Percentiles rank a stretch among this genome's conserved stretches.
These are phyloP conservation scores for Annona squamosa DNA, from an alignment of 164 flowering plant genomes.

Conservation along the genomic window DNA sequence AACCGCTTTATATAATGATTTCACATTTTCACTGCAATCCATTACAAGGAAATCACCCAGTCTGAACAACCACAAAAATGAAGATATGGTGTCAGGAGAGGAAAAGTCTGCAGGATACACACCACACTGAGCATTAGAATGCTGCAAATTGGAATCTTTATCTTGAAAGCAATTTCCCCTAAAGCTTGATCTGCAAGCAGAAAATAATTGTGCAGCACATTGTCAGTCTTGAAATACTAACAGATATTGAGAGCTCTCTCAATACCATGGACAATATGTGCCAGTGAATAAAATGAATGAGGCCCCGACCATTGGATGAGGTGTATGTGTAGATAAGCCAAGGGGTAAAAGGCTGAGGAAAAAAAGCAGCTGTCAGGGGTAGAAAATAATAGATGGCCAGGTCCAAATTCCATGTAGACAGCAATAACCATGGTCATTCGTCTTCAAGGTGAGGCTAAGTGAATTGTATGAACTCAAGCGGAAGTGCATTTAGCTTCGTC, in stretches of 20 bases:
- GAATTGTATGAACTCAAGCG: neutral
- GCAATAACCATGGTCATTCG: neutral
- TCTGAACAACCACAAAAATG: neutral
- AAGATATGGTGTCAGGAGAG: neutral
- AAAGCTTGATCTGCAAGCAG: constrained; percentile 60
- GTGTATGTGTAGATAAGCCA: neutral
- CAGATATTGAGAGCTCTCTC: neutral
- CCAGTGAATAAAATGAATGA: neutral
- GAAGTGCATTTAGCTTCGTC: neutral
- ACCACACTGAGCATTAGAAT: constrained; percentile 58
- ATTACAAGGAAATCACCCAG: too few relatives aligned
- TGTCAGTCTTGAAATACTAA: neutral
- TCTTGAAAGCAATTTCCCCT: constrained; percentile 76
- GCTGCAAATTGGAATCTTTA: constrained; percentile 48
- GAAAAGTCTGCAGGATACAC: constrained; percentile 12
- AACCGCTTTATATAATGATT: too few relatives aligned
- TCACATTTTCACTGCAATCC: too few relatives aligned
- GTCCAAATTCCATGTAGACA: neutral
- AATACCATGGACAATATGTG: neutral
- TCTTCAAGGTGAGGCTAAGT: neutral
- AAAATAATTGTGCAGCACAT: neutral
- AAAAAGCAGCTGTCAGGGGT: too few relatives aligned
- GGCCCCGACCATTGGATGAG: neutral
- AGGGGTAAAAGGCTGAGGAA: neutral
- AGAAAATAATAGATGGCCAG: too few relatives aligned